These are phyloP conservation scores for Starmerella vitae DNA, from an alignment of 805 yeast genomes.

Conservation along the genomic window DNA sequence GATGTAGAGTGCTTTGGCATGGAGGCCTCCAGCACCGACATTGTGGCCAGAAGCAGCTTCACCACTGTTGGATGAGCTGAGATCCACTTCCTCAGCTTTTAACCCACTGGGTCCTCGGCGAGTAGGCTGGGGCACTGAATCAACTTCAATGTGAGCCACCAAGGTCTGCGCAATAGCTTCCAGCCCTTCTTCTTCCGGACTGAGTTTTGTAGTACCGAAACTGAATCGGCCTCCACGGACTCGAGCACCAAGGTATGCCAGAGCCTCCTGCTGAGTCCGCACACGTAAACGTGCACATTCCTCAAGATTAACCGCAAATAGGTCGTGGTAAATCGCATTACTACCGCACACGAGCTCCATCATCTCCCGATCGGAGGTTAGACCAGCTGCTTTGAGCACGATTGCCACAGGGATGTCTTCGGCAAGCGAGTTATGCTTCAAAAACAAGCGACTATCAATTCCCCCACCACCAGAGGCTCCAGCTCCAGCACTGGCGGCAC, in stretches of 20 bases:
- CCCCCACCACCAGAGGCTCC: too few species aligned
- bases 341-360: slow-evolving; percentile 90
- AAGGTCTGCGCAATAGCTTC: slow-evolving; percentile 85
- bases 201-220: slow-evolving; percentile 34
- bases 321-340: slow-evolving; percentile 76
- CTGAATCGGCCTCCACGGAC: slow-evolving; percentile 74
- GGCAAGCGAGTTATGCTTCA: slow-evolving; percentile 88
- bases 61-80: slow-evolving; percentile 2
- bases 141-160: slow-evolving; percentile 82
- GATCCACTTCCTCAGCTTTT: background rate
- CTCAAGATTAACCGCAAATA: slow-evolving; percentile 85
- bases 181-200: slow-evolving; percentile 82
- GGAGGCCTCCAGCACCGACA: slow-evolving; percentile 31
- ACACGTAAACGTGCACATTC: slow-evolving; percentile 79
- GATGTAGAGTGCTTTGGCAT: slow-evolving; percentile 86
- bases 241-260: slow-evolving; percentile 77
- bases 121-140: background rate
- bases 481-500: too few species aligned
- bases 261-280: slow-evolving; percentile 85
- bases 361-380: slow-evolving; percentile 81
- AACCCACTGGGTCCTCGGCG: too few species aligned
- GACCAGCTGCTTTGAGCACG: slow-evolving; percentile 87
- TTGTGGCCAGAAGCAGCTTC: slow-evolving; percentile 29
- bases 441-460: slow-evolving; percentile 50
- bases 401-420: slow-evolving; percentile 94